phyloP scores from a whole-genome alignment of 1,284 basidiomycete species.

The Ustilago esculenta region DNA sequence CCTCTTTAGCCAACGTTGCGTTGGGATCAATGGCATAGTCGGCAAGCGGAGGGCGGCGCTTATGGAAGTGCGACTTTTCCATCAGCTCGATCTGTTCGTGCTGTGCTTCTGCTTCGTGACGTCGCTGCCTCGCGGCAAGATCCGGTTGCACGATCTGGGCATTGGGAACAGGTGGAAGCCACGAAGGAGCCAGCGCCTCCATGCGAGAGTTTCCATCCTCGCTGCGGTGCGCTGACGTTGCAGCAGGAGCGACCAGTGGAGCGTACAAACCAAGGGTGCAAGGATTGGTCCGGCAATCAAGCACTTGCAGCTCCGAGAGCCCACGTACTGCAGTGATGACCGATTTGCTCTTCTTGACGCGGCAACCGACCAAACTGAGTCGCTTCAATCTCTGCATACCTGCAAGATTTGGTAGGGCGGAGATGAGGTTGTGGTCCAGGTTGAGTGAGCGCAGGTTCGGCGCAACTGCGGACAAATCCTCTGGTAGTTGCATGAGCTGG shows the following conservation, averaged over 20 bases:
- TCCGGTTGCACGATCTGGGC: slow-evolving; percentile 60
- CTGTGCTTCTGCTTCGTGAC: slow-evolving; percentile 18
- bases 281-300: slow-evolving; percentile 62
- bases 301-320: slow-evolving; percentile 51
- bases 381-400: slow-evolving; percentile 58
- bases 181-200: slow-evolving; percentile 6
- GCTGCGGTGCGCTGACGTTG: slow-evolving; percentile 1
- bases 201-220: slow-evolving; percentile 5
- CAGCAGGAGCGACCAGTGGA: slow-evolving; percentile 48
- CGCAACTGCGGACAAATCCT: slow-evolving; percentile 74
- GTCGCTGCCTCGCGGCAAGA: slow-evolving; percentile 8
- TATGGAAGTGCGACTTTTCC: slow-evolving; percentile 65
- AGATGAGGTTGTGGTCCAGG: slow-evolving; percentile 65
- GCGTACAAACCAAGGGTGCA: slow-evolving; percentile 64
- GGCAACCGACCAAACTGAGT: slow-evolving; percentile 60
- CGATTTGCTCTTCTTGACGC: slow-evolving; percentile 49
- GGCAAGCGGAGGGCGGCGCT: slow-evolving; percentile 39
- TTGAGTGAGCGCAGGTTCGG: slow-evolving; percentile 93
- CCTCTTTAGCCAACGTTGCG: slow-evolving; percentile 19
- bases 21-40: slow-evolving; percentile 32
- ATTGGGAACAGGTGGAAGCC: slow-evolving; percentile 59
- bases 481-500: slow-evolving; percentile 79
- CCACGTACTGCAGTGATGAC: slow-evolving; percentile 52
- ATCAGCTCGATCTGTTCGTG: slow-evolving; percentile 34
- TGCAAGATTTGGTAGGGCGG: slow-evolving; percentile 45